Evolutionary conservation across 2,329 filamentous ascomycete species (phyloP), one percentile per base, ranked within the genome.

Genomic region (Colletotrichum graminicola): DNA sequence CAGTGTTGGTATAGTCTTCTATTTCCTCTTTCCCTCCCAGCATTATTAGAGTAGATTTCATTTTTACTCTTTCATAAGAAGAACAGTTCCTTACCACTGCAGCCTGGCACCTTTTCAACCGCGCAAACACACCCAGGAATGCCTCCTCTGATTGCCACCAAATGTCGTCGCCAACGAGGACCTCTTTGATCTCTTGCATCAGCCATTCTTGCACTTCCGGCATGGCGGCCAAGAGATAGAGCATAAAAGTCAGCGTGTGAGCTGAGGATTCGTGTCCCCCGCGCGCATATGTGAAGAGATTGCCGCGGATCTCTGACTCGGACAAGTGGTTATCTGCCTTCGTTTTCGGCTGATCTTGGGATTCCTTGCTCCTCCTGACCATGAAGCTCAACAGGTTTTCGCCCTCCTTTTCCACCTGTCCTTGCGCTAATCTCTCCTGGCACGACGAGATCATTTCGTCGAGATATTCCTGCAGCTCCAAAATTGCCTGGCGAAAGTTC

Each of bases 241-340:
- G 12, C 8, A 26, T 23, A 32, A 62, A 62, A 14, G 34, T 62
- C 4, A 62, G 32, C 5, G 47, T 54, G 18, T 62, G 47, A 29
- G 60, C 47, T 16, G 47, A 54, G 23, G 32, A 63, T 26, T 63
- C 61, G 7, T 54, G 61, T 29, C 61, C 34, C 21, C 47, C 47
- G 8, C 51, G 36, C 23, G 55, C 23, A 36, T 43, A 59, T n/a
- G 55, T 59, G n/a, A 59, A 59, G 5, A 59, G 36, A n/a, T 59
- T 59, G 16, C 55, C 55, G 4, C 55, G 55, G 39, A 59, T 59
- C 36, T 43, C 55, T 7, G 36, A 59, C 34, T 43, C 55, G 12
- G 36, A 39, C 32, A 59, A 36, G 41, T 18, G 18, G 41, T 43
- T 43, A 43, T 43, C 14, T 5, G 16, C 41, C 16, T 1, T 43